Evolutionary conservation across 805 yeast species (phyloP), one percentile per base, ranked within the genome.

Genomic region (Candida fluviatilis): DNA sequence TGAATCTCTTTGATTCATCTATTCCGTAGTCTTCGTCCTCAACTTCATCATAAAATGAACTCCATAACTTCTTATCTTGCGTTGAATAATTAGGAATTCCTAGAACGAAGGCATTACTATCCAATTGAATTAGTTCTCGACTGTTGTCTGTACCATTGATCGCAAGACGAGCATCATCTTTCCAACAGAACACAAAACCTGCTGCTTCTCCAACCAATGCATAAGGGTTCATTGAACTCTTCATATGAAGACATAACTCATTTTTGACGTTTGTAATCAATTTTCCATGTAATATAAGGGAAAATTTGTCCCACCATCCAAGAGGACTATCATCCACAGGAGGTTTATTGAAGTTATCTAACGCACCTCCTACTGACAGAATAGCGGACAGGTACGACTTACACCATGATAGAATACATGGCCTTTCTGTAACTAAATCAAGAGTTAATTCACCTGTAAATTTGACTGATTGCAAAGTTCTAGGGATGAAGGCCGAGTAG

Each of bases 101-200:
- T 31, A 82, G 63, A 23, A 73, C 64, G 55, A 82, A 82, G 14
- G 64, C 67, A 38, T 75, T 69, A 45, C 86, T 79, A 26, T 71
- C 72, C 24, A 81, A 68, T 15, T 68, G 62, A 29, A 82, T 49
- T 19, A 82, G 64, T 34, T 78, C 78, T 17, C 67, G 64, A 1
- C 77, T 67, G 31, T 68, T 63, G 1, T 65, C 65, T 1, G 70
- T 60, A n/a, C 70, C 75, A 56, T 81, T 80, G 14, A 82, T 60
- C 18, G 62, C 56, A 18, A 82, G 52, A 13, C 53, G 54, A 0
- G 76, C 80, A 40, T 76, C 69, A 18, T 78, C 73, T 41, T 71
- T 67, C 87, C 87, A 82, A 42, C 77, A 67, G 49, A 80, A 82
- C 0, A 78, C 79, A 42, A 81, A 67, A 3, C 89, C 89, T 1